Base-by-base conservation (phyloP, 1,284 basidiomycete genomes). In the Ustilago nuda region DNA sequence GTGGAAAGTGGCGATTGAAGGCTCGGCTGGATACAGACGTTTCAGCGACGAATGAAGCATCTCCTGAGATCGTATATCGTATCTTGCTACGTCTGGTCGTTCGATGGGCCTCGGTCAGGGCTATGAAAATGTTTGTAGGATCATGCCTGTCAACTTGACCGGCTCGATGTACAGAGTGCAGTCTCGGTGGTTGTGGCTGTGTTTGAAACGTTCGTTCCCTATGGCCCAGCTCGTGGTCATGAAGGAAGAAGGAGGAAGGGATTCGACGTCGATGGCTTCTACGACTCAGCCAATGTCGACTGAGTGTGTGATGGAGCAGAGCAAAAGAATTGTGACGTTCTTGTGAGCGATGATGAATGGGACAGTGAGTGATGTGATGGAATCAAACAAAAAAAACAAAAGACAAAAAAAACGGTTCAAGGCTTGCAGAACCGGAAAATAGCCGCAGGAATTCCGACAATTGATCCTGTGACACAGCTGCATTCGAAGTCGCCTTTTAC, bases 321-420 rank as follows among this genome's bases (percentile, higher is more conserved):
- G 6, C n/a, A 19, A 45, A 19, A 19, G n/a, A 19, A 8, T 41
- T 41, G 17, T 45, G n/a, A 45, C 19, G 43, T n/a, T 17, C 43
- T 7, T 19, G 19, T 45, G 43, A 45, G 43, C 19, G 43, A 11
- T 19, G 43, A 7, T 19, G n/a, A 19, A n/a, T 19, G 43, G 15
- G 19, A 15, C 15, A 39, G 9, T 35, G 11, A 37, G 50, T 51
- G 50, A 19, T 54, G 50, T 51, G 50, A 35, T 32, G 30, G 33
- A 32, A 33, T 8, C 50, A 51, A 51, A 51, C n/a, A 55, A 65
- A 35, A 43, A 19, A 19, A 19, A 19, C 19, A 19, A 19, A 19
- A 19, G 1, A 19, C 19, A 19, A 35, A 55, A 65, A 35, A 43
- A 65, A 59, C 56, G 63, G 56, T 65, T 59, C 51, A 58, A 53